A percentile compares a stretch with the other conserved stretches of the same genome.
Evolutionary conservation across 2,329 filamentous ascomycete species (phyloP).

Genomic region (Ceratocystis alfenasii): DNA sequence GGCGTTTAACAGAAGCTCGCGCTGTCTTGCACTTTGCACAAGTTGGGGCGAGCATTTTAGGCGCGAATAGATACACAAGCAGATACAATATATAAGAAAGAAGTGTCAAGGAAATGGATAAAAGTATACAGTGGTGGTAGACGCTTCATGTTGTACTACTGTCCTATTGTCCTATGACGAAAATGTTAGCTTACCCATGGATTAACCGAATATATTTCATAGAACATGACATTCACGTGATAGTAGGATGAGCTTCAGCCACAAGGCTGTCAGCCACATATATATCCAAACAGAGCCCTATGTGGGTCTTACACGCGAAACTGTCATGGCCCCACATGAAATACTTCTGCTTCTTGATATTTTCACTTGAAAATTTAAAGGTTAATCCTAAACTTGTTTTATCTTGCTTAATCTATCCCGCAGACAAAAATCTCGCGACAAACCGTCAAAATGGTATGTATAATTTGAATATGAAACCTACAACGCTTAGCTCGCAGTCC

Average conservation of each 20-base stretch:
- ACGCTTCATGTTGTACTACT: too few relatives aligned
- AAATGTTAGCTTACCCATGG: too few relatives aligned
- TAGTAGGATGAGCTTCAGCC: not conserved
- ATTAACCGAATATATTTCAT: too few relatives aligned
- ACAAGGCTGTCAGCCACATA: not conserved
- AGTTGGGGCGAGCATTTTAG: conserved; percentile 58
- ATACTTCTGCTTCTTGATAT: conserved; percentile 8
- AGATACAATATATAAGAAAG: not conserved
- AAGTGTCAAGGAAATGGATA: not conserved
- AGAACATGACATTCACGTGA: not conserved
- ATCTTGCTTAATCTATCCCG: conserved; percentile 13
- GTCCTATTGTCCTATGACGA: too few relatives aligned
- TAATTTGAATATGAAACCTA: conserved; percentile 20
- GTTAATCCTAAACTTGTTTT: not conserved
- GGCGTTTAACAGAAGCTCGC: conserved; percentile 79
- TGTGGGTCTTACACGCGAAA: not conserved
- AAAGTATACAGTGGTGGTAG: not conserved
- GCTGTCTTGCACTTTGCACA: conserved; percentile 67
- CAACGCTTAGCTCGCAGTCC: conserved; percentile 11
- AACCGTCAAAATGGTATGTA: conserved; percentile 36
- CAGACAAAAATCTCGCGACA: conserved; percentile 17
- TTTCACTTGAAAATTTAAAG: conserved; percentile 12
- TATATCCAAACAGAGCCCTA: not conserved
- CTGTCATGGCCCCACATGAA: not conserved
- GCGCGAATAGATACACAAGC: not conserved